Evolutionary conservation across 176 grass and related monocot genomes (phyloP), one percentile per base, ranked within the genome.

Genomic region (Canna indica): DNA sequence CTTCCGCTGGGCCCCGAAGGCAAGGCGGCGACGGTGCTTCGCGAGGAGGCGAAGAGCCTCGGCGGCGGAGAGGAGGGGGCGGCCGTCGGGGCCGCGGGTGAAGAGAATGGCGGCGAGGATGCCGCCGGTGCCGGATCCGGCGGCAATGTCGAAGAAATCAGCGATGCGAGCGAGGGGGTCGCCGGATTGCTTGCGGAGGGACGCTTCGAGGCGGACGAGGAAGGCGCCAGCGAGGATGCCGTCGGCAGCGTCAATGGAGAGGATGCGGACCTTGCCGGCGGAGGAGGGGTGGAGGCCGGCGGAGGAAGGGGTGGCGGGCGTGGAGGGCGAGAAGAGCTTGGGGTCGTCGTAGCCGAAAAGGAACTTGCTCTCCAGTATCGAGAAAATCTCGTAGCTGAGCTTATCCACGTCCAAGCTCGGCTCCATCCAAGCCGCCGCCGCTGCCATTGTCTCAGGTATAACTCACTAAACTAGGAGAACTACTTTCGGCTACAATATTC

Each of bases 301-400:
- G 5, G 28, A 15, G 45, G 15, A n/a, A 7, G 68, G 44, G 42
- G 44, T 48, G 44, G 6, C 27, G 6, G 25, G 28, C 24, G 68
- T 29, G 29, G 41, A 48, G 45, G 25, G 7, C 5, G 28, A 27
- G 68, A 70, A 70, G 16, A 50, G 44, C 27, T 52, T 70, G 25
- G 6, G 24, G 26, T 70, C 68, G 4, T 31, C 68, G 45, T 48
- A 70, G 7, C 46, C 68, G 68, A 70, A 52, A 13, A 70, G 68
- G 68, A 70, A 70, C 68, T 70, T 70, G 68, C 26, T 70, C 68
- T 70, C 68, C 68, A 70, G 68, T n/a, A 70, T 70, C 7, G 68
- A 70, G 27, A 70, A 70, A 11, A 70, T 70, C 68, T 70, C 68
- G 16, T 70, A 70, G 45, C 68, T 70, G 12, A 70, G 68, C 68